A percentile compares a stretch with the other conserved stretches of the same genome.
phyloP scores from a whole-genome alignment of 495 filamentous ascomycete genomes.

The Friedmanniomyces endolithicus region DNA sequence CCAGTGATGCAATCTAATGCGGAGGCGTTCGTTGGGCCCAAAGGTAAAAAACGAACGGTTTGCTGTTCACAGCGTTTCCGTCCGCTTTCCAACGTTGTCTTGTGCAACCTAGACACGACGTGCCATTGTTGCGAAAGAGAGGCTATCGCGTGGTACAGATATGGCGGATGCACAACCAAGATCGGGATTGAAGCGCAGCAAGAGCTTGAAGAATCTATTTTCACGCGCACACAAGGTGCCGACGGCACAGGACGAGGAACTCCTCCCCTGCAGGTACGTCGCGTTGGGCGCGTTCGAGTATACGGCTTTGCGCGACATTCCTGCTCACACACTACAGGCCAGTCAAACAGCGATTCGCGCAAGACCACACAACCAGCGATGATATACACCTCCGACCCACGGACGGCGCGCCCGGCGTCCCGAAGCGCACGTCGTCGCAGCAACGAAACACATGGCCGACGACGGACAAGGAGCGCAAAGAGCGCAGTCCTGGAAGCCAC shows the following conservation, averaged over 20 bases:
- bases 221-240: neutral
- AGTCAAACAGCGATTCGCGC: constrained; percentile 7
- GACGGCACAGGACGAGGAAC: constrained; percentile 6
- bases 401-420: neutral
- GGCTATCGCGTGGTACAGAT: too few species aligned
- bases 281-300: neutral
- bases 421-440: neutral
- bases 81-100: neutral
- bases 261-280: constrained; percentile 7
- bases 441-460: constrained; percentile 13
- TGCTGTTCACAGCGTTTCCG: too few species aligned
- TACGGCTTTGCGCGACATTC: neutral
- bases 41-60: too few species aligned
- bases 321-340: neutral
- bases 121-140: neutral
- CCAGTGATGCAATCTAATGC: neutral
- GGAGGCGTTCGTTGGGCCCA: neutral
- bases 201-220: constrained; percentile 11
- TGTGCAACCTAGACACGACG: neutral
- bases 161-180: neutral
- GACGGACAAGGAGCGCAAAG: neutral
- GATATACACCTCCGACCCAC: constrained; percentile 1
- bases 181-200: neutral
- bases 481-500: neutral
- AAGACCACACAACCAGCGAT: constrained; percentile 8